A percentile compares a stretch with the other conserved stretches of the same genome.
Conservation (phyloP, 345 rosid species). For the Eucalyptus pauciflora region DNA sequence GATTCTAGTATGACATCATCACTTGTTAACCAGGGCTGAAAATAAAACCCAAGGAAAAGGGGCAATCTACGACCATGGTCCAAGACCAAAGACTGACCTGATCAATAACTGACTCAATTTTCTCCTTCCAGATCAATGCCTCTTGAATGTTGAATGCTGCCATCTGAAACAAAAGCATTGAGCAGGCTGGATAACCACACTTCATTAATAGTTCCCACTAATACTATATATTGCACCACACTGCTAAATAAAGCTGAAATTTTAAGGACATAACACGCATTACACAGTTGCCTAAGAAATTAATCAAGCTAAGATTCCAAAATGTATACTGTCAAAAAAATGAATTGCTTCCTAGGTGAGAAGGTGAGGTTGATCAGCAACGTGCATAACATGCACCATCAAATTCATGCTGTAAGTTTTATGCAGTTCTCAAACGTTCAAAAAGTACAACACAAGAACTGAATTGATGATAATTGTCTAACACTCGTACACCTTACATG, state of each 20-base stretch:
- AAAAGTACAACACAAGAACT: background rate
- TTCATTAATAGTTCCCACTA: background rate
- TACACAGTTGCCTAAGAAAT: background rate
- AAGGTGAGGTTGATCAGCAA: background rate
- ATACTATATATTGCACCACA: background rate
- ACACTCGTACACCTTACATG: background rate
- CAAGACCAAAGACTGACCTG: constrained; percentile 40
- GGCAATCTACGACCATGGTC: background rate
- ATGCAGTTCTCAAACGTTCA: background rate
- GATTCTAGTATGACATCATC: background rate
- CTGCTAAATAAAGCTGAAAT: background rate
- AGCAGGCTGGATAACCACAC: constrained; percentile 8
- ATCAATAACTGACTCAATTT: constrained; percentile 82
- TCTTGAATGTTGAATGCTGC: constrained; percentile 99
- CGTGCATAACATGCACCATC: background rate
- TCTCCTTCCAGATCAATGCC: constrained; percentile 88
- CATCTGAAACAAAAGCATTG: constrained; percentile 47
- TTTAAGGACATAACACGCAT: background rate
- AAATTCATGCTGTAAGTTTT: background rate
- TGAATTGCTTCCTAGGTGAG: background rate
- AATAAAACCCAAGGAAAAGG: background rate
- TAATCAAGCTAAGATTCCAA: background rate
- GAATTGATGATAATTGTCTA: background rate
- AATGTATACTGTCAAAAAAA: background rate
- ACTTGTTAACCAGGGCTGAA: background rate